Evolutionary conservation across 1,284 basidiomycete genomes (phyloP).

Genomic region (Baeospora myosura): DNA sequence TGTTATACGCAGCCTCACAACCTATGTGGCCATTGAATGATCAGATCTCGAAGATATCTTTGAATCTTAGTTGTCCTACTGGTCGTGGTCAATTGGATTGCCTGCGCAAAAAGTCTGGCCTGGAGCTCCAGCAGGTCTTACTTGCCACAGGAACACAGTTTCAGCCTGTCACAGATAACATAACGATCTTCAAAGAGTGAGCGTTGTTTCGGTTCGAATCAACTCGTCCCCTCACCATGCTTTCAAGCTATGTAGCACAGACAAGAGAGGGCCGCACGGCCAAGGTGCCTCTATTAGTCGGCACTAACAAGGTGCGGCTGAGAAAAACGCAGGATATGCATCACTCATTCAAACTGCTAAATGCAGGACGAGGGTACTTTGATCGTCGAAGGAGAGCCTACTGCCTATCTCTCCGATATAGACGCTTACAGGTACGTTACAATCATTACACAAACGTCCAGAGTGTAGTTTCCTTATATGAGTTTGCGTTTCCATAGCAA

Average conservation of each 20-base stretch:
- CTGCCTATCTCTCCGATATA: slow-evolving; percentile 31
- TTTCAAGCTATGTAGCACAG: slow-evolving; percentile 26
- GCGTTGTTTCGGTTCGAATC: slow-evolving; percentile 1
- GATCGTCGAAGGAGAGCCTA: slow-evolving; percentile 35
- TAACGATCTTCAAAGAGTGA: slow-evolving; percentile 34
- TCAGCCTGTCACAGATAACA: slow-evolving; percentile 37
- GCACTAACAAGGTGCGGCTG: slow-evolving; percentile 29
- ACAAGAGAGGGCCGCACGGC: slow-evolving; percentile 29
- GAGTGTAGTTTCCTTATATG: neutral
- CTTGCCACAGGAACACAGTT: slow-evolving; percentile 32
- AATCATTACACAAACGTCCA: neutral
- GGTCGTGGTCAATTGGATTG: slow-evolving; percentile 30
- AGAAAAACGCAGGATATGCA: neutral
- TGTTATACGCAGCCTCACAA: slow-evolving; percentile 21
- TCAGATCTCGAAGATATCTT: slow-evolving; percentile 28
- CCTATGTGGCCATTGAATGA: slow-evolving; percentile 35
- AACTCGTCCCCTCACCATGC: neutral
- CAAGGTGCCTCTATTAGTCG: slow-evolving; percentile 32
- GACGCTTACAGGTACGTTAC: slow-evolving; percentile 25
- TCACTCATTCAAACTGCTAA: neutral
- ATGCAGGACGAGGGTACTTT: slow-evolving; percentile 34
- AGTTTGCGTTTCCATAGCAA: slow-evolving; percentile 21
- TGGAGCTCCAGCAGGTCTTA: slow-evolving; percentile 24
- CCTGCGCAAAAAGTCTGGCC: slow-evolving; percentile 27
- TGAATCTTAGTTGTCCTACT: slow-evolving; percentile 29